Conservation (phyloP, 805 yeast genomes). For the Candida sithepensis region DNA sequence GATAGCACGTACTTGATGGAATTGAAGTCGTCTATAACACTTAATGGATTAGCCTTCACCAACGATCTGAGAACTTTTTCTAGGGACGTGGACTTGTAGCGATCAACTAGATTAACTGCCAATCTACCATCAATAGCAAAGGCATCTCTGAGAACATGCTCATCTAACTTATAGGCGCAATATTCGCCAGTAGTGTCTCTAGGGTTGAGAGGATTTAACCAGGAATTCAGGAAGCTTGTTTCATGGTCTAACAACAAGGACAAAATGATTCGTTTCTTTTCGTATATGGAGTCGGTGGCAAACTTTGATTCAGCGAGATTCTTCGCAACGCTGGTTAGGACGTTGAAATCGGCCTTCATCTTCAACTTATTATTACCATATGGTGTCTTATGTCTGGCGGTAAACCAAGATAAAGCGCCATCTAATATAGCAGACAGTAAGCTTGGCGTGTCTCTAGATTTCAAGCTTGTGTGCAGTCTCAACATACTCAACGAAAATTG, state of each 20-base stretch:
- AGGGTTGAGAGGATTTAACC: conserved; percentile 66
- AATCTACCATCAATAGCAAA: conserved; percentile 66
- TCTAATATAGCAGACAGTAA: conserved; percentile 54
- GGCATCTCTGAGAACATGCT: conserved; percentile 48
- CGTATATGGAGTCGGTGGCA: conserved; percentile 27
- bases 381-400: conserved; percentile 60
- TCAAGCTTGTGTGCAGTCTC: conserved; percentile 47
- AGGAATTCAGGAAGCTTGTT: conserved; percentile 63
- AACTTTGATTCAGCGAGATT: conserved; percentile 25
- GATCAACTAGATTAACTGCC: conserved; percentile 64
- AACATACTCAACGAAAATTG: conserved; percentile 64
- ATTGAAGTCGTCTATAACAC: conserved; percentile 51
- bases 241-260: conserved; percentile 73
- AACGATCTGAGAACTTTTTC: conserved; percentile 40
- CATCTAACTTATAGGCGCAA: conserved; percentile 32
- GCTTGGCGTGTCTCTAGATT: conserved; percentile 39
- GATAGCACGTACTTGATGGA: conserved; percentile 53
- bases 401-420: conserved; percentile 80
- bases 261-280: conserved; percentile 50
- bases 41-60: conserved; percentile 54
- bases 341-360: conserved; percentile 62
- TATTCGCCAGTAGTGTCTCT: conserved; percentile 37
- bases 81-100: conserved; percentile 44
- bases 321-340: conserved; percentile 51
- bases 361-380: conserved; percentile 78